Conservation (phyloP, 768 basidiomycete species). For the Podaxis sp. region DNA sequence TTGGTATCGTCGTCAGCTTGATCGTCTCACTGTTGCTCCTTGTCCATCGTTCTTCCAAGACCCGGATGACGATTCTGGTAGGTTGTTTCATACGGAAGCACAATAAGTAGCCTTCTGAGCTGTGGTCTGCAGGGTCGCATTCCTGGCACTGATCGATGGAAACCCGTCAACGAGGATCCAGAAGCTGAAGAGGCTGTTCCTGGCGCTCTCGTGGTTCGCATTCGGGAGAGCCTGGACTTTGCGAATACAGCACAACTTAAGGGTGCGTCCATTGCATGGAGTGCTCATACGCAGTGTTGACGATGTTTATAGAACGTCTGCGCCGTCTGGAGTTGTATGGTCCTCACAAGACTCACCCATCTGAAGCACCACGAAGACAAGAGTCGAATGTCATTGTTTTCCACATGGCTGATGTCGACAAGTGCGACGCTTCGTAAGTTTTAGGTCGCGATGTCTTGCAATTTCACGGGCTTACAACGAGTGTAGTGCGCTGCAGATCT, state of each 20-base stretch:
- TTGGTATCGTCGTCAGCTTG: conserved; percentile 87
- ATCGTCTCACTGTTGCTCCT: conserved; percentile 87
- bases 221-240: conserved; percentile 90
- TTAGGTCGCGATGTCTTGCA: neutral
- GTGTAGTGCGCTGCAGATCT: conserved; percentile 77
- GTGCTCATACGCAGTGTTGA: neutral
- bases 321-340: conserved; percentile 90
- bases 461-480: conserved; percentile 13
- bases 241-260: conserved; percentile 96
- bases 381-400: conserved; percentile 82
- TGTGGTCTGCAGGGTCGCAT: conserved; percentile 66
- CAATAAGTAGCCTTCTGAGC: neutral
- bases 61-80: conserved; percentile 90
- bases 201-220: conserved; percentile 84
- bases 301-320: conserved; percentile 57
- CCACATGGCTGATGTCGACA: conserved; percentile 91
- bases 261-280: conserved; percentile 39
- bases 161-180: conserved; percentile 83
- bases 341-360: conserved; percentile 75
- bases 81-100: conserved; percentile 21
- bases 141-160: conserved; percentile 88
- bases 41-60: conserved; percentile 84
- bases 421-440: conserved; percentile 86
- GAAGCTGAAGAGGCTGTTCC: conserved; percentile 79
- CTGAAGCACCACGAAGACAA: conserved; percentile 78